Evolutionary conservation across 257 asterid genomes (phyloP).

Genomic region (Schizonepeta tenuifolia): DNA sequence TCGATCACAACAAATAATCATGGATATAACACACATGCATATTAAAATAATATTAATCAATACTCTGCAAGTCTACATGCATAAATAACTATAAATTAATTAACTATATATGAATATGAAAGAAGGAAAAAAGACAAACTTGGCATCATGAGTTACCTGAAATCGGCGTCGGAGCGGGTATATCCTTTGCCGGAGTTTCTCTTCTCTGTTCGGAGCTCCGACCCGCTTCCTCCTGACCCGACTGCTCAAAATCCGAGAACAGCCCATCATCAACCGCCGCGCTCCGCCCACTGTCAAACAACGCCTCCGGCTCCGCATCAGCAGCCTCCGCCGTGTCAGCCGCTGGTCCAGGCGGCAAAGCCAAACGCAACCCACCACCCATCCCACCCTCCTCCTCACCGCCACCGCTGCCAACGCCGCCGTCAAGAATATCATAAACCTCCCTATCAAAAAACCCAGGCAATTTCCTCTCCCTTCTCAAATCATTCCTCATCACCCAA

Average conservation of each 20-base stretch:
- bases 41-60: not conserved
- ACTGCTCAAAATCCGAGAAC: conserved; percentile 84
- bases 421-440: conserved; percentile 83
- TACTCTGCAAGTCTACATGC: conserved; percentile 19
- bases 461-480: conserved; percentile 82
- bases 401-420: conserved; percentile 42
- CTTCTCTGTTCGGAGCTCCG: conserved; percentile 42
- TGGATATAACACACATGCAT: not conserved
- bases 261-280: conserved; percentile 74
- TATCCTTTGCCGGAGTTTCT: conserved; percentile 39
- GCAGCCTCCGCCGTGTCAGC: conserved; percentile 38
- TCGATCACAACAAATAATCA: not conserved
- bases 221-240: conserved; percentile 57
- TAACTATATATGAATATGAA: not conserved
- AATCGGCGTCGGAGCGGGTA: conserved; percentile 65
- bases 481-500: conserved; percentile 94
- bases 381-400: conserved; percentile 40
- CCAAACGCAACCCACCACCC: conserved; percentile 52
- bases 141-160: conserved; percentile 47
- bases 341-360: conserved; percentile 46
- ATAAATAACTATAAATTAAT: not conserved
- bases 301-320: conserved; percentile 51
- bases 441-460: conserved; percentile 93
- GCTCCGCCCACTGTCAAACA: conserved; percentile 84
- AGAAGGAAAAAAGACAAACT: not conserved